Evolutionary conservation across 2,329 filamentous ascomycete species (phyloP).

Genomic region (Sporothrix pallida): DNA sequence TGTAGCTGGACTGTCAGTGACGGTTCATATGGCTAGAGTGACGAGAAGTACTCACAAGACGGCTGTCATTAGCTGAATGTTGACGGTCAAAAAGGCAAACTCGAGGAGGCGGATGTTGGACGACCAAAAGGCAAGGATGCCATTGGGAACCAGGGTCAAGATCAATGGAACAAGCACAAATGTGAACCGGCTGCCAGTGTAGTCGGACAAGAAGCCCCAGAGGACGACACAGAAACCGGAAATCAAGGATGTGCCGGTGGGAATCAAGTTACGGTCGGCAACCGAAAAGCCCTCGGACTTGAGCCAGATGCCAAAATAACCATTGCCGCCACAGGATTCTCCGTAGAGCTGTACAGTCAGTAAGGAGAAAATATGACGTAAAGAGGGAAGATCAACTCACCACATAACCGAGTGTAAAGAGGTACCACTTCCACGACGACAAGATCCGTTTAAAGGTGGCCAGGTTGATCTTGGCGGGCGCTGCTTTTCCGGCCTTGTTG

Average conservation of each 20-base stretch:
- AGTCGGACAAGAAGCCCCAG: constrained; percentile 41
- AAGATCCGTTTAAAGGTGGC: constrained; percentile 15
- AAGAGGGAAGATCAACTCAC: background rate
- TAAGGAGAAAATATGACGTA: no score
- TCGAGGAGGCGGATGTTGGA: constrained; percentile 40
- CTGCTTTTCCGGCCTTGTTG: constrained; percentile 47
- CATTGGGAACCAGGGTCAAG: constrained; percentile 44
- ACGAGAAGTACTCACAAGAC: constrained; percentile 42
- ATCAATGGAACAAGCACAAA: constrained; percentile 39
- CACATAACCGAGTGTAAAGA: constrained; percentile 18
- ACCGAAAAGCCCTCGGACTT: constrained; percentile 41
- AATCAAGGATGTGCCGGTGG: constrained; percentile 40
- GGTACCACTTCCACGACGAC: constrained; percentile 28
- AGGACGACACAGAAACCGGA: constrained; percentile 32
- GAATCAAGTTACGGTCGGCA: constrained; percentile 37
- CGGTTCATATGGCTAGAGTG: background rate
- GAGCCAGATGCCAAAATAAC: constrained; percentile 42
- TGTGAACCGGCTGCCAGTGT: constrained; percentile 38
- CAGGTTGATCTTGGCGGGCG: constrained; percentile 17
- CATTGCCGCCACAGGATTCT: constrained; percentile 41
- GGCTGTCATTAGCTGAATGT: constrained; percentile 46
- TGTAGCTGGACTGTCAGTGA: constrained; percentile 4
- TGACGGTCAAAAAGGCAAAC: constrained; percentile 43
- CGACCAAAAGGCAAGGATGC: constrained; percentile 44
- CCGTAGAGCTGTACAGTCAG: constrained; percentile 40